Conservation (phyloP, 495 filamentous ascomycete genomes). For the Trichocladium uniseriatum region DNA sequence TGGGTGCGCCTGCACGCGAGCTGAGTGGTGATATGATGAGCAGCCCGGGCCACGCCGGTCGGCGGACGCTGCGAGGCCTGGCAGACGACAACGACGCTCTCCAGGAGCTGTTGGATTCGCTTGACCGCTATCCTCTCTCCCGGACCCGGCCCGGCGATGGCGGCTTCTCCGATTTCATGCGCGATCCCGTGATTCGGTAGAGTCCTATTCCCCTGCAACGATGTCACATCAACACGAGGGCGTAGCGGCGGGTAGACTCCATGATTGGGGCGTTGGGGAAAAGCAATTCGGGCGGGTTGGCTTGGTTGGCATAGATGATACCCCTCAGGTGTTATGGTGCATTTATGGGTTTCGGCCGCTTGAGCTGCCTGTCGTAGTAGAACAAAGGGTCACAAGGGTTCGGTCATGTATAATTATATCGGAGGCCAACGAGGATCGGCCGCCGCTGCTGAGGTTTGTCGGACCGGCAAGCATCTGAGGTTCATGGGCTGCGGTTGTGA, state of each 20-base stretch:
- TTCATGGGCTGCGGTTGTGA: no score
- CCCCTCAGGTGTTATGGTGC: background rate
- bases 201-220: background rate
- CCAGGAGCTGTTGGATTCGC: slow-evolving; percentile 20
- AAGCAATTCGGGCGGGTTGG: background rate
- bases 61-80: slow-evolving; percentile 6
- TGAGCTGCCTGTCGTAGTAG: background rate
- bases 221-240: background rate
- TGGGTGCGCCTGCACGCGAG: slow-evolving; percentile 2
- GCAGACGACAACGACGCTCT: slow-evolving; percentile 25
- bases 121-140: slow-evolving; percentile 8
- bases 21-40: slow-evolving; percentile 3
- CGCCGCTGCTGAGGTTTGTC: no score
- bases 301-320: background rate
- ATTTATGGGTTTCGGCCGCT: background rate
- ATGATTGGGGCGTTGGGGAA: background rate
- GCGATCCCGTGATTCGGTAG: slow-evolving; percentile 39
- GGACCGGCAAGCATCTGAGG: no score
- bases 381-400: no score
- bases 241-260: background rate
- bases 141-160: slow-evolving; percentile 17
- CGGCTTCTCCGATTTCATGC: slow-evolving; percentile 32
- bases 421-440: no score
- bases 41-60: slow-evolving; percentile 18
- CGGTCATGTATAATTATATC: no score